phyloP scores from a whole-genome alignment of 2,329 filamentous ascomycete genomes.

The Penicillium sp. region DNA sequence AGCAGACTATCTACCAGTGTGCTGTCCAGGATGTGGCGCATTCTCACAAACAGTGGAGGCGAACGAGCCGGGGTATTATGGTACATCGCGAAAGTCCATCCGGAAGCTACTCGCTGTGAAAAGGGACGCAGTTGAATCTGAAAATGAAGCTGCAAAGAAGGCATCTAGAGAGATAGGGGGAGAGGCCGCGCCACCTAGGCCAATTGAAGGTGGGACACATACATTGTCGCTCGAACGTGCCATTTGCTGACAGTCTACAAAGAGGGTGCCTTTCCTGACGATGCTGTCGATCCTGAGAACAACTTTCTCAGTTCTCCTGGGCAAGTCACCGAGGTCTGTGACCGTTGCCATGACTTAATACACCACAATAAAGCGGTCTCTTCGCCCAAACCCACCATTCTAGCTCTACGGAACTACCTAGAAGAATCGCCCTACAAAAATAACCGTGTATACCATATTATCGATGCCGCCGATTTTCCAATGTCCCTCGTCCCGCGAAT shows the following conservation, averaged over 20 bases:
- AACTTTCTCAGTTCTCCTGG: slow-evolving; percentile 18
- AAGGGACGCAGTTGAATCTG: slow-evolving; percentile 14
- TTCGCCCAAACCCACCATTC: slow-evolving; percentile 75
- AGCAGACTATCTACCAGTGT: slow-evolving; percentile 44
- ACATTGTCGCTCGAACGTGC: background rate
- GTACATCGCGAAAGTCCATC: slow-evolving; percentile 47
- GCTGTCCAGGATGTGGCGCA: slow-evolving; percentile 62
- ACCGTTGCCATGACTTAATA: slow-evolving; percentile 77
- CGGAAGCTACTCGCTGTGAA: slow-evolving; percentile 34
- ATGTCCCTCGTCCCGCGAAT: slow-evolving; percentile 84
- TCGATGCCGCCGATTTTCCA: slow-evolving; percentile 95
- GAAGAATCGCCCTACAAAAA: slow-evolving; percentile 81
- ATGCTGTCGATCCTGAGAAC: slow-evolving; percentile 19
- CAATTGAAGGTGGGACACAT: slow-evolving; percentile 13
- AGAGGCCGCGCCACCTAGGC: slow-evolving; percentile 11
- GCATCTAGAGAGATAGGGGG: slow-evolving; percentile 4
- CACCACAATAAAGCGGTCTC: slow-evolving; percentile 69
- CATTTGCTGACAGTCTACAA: slow-evolving; percentile 6
- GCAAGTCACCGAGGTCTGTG: slow-evolving; percentile 56
- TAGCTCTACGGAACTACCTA: slow-evolving; percentile 78
- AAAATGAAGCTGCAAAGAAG: slow-evolving; percentile 15
- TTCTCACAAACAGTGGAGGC: slow-evolving; percentile 55
- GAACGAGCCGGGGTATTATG: slow-evolving; percentile 57
- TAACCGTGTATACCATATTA: slow-evolving; percentile 92
- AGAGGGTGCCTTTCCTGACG: slow-evolving; percentile 25